phyloP scores from a whole-genome alignment of 192 early-diverging fungal genomes.

The Backusella liffmaniae region DNA sequence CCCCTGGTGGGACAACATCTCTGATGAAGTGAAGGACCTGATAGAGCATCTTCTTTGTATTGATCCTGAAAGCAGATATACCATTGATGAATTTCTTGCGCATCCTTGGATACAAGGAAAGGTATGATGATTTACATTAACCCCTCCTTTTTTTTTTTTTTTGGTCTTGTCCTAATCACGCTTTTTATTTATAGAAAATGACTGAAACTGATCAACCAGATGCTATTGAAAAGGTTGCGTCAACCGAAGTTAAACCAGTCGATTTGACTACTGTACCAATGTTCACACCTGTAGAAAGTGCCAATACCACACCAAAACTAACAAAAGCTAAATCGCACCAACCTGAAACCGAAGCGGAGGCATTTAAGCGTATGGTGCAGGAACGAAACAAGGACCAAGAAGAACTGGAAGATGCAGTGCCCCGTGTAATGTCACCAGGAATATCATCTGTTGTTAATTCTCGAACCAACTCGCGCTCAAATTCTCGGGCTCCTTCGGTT shows the following conservation, averaged over 20 bases:
- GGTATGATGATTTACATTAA: neutral
- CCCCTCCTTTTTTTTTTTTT: neutral
- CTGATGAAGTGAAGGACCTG: slow-evolving; percentile 70
- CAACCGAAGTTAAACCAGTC: neutral
- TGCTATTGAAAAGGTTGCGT: neutral
- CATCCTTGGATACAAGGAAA: slow-evolving; percentile 68
- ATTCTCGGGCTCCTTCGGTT: slow-evolving; percentile 9
- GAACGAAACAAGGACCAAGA: neutral
- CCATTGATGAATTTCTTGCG: slow-evolving; percentile 79
- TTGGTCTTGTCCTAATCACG: neutral
- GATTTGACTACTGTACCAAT: neutral
- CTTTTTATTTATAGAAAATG: neutral
- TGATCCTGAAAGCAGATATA: slow-evolving; percentile 69
- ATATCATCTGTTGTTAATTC: neutral
- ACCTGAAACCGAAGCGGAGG: slow-evolving; percentile 11
- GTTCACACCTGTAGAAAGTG: neutral
- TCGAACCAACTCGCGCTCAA: neutral
- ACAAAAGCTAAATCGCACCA: neutral
- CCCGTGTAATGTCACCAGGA: neutral
- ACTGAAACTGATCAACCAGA: neutral
- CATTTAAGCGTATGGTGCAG: slow-evolving; percentile 17
- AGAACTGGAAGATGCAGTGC: neutral
- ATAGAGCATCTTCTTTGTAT: slow-evolving; percentile 66
- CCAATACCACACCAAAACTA: neutral
- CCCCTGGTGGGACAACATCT: slow-evolving; percentile 92